Evolutionary conservation across 73 alveolate genomes (phyloP).

Genomic region (Stentor roeselii): DNA sequence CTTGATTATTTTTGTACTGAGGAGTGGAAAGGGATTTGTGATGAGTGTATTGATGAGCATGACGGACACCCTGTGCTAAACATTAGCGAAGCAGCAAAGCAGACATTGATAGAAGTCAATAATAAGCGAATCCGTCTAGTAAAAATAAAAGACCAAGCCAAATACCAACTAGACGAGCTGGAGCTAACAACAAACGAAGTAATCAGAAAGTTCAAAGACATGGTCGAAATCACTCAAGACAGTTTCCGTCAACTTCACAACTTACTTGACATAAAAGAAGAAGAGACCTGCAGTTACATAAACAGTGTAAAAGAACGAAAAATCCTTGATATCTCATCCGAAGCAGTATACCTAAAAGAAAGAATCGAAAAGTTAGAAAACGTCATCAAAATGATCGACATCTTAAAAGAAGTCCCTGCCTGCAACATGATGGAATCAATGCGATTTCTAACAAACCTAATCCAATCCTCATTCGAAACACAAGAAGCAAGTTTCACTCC

Average conservation of each 20-base stretch:
- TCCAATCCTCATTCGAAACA: background rate
- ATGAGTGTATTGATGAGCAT: background rate
- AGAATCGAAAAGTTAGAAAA: background rate
- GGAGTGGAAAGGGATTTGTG: slow-evolving; percentile 3
- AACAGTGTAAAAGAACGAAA: slow-evolving; percentile 2
- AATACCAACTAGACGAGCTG: background rate
- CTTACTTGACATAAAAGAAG: slow-evolving; percentile 10
- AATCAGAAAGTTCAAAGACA: background rate
- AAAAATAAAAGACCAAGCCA: background rate
- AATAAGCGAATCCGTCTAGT: background rate
- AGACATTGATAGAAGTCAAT: background rate
- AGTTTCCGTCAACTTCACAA: background rate
- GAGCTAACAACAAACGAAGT: background rate
- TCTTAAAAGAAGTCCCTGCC: background rate
- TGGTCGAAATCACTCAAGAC: background rate
- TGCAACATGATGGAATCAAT: slow-evolving; percentile 3
- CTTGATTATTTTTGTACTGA: background rate
- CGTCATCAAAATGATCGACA: background rate
- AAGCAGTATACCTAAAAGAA: background rate
- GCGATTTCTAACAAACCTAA: background rate
- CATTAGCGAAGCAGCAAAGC: background rate
- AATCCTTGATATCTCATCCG: background rate
- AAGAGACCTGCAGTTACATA: background rate
- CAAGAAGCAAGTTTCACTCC: background rate
- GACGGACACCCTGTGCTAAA: slow-evolving; percentile 9